These are phyloP conservation scores for Lasiodiplodia sp. DNA, from an alignment of 2,329 filamentous ascomycete species.

Conservation along the genomic window DNA sequence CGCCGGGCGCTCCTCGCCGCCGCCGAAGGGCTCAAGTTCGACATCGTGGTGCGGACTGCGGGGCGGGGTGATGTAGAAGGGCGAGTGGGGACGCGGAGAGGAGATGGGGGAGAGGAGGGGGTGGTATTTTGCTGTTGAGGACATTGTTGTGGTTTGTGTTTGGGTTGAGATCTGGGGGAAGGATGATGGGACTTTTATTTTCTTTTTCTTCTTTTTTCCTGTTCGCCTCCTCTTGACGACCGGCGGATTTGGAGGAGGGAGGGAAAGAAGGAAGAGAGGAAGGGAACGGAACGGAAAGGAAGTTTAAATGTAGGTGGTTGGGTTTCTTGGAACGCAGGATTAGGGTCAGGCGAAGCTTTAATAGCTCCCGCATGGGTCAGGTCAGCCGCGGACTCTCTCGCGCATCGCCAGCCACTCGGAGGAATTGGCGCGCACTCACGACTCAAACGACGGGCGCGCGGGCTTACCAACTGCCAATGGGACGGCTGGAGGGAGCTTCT, in stretches of 20 bases:
- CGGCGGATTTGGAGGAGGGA: too few species aligned
- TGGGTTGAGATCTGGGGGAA: too few species aligned
- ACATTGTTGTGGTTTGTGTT: not conserved
- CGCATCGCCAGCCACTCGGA: not conserved
- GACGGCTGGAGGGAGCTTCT: not conserved
- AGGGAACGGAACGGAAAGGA: not conserved
- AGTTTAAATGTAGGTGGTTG: not conserved
- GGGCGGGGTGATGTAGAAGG: not conserved
- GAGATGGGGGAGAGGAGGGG: slow-evolving; percentile 12
- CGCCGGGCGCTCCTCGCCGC: slow-evolving; percentile 1
- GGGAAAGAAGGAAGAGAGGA: not conserved
- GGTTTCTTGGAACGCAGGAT: not conserved
- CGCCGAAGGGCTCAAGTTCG: slow-evolving; percentile 25
- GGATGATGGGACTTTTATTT: too few species aligned
- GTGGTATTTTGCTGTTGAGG: slow-evolving; percentile 3
- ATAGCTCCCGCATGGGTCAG: not conserved
- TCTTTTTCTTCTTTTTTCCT: too few species aligned
- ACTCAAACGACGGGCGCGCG: not conserved
- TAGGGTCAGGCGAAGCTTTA: slow-evolving; percentile 1
- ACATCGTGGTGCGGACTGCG: not conserved
- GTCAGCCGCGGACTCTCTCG: not conserved
- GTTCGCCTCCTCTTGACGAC: too few species aligned
- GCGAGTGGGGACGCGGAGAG: not conserved
- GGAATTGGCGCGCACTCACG: not conserved
- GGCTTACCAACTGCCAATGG: not conserved